Conservation (phyloP, 257 asterid genomes). For the Solanum paucissectum region DNA sequence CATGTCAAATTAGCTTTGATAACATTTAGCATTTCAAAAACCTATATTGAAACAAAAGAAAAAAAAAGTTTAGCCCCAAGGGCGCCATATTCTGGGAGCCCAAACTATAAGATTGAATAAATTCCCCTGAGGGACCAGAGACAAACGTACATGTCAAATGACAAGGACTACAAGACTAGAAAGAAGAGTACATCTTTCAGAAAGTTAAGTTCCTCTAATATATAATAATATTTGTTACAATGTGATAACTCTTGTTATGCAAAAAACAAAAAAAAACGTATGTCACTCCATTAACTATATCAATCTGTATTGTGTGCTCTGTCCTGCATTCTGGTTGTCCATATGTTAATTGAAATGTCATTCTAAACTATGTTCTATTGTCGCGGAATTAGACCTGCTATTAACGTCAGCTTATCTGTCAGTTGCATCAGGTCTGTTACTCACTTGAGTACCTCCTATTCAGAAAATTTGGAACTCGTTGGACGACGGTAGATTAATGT, state of each 20-base stretch:
- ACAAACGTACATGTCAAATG: neutral
- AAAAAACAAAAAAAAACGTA: neutral
- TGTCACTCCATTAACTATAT: neutral
- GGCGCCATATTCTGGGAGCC: neutral
- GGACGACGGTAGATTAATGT: neutral
- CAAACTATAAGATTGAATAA: neutral
- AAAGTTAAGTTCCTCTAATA: neutral
- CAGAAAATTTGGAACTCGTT: neutral
- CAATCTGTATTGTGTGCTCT: neutral
- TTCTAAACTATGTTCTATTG: neutral
- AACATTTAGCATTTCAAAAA: neutral
- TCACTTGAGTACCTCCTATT: neutral
- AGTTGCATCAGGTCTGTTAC: neutral
- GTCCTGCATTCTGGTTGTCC: neutral
- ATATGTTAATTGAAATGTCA: neutral
- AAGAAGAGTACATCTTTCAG: neutral
- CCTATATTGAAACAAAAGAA: neutral
- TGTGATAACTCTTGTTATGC: neutral
- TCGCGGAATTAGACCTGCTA: neutral
- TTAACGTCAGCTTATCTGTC: neutral
- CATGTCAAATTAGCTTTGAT: neutral
- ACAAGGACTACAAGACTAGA: neutral
- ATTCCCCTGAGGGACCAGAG: fast-evolving
- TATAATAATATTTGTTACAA: neutral
- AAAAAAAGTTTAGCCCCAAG: neutral